These are phyloP conservation scores for Debaryomycetaceae sp. DNA, from an alignment of 1,139 yeast genomes.

Conservation along the genomic window DNA sequence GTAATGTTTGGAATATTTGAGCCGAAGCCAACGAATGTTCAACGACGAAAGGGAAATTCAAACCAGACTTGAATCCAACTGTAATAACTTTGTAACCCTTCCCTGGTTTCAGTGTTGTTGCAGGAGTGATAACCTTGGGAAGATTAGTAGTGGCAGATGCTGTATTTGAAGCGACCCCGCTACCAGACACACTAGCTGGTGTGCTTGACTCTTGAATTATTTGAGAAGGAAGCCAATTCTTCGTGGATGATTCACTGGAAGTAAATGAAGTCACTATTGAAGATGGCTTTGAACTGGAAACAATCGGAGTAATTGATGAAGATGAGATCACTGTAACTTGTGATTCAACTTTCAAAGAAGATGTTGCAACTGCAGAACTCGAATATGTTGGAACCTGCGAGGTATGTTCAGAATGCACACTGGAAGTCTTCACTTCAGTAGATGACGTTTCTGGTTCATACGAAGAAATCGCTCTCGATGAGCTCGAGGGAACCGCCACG, in stretches of 20 bases:
- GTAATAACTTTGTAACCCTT: conserved; percentile 53
- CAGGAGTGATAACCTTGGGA: conserved; percentile 68
- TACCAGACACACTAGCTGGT: conserved; percentile 26
- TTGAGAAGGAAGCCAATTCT: conserved; percentile 50
- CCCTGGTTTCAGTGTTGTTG: conserved; percentile 44
- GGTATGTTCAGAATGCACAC: background rate
- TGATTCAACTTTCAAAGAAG: background rate
- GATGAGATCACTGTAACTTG: background rate
- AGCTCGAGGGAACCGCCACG: background rate
- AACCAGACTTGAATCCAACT: conserved; percentile 65
- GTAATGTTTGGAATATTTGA: conserved; percentile 71
- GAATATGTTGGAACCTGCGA: background rate
- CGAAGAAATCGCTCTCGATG: background rate
- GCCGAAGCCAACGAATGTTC: conserved; percentile 65
- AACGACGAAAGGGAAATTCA: conserved; percentile 73
- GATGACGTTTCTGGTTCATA: conserved; percentile 1
- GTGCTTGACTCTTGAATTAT: conserved; percentile 35
- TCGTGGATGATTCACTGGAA: conserved; percentile 15
- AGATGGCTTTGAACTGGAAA: background rate
- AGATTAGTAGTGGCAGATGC: conserved; percentile 49
- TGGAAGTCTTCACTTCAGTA: conserved; percentile 3
- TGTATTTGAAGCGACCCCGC: conserved; percentile 28
- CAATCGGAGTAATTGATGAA: conserved; percentile 1
- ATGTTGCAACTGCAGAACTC: background rate
- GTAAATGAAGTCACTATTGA: conserved; percentile 4